Base-by-base conservation (phyloP, 768 basidiomycete genomes). In the Leucocoprinus leucothites region DNA sequence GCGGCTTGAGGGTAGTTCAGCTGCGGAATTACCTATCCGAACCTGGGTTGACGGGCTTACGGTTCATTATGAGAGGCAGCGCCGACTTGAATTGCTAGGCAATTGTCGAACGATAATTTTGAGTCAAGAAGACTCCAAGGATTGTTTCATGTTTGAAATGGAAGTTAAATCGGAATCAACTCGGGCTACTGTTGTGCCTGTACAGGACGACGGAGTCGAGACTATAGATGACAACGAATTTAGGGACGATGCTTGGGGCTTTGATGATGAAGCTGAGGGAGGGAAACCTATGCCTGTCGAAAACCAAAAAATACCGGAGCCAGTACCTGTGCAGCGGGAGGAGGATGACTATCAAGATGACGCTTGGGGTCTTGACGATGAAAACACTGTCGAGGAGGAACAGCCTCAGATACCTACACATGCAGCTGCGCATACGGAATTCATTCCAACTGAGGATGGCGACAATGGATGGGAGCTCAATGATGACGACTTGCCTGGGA, bases 11-110 rank as follows among this genome's bases (percentile, higher is more conserved):
- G 77, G 78, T 13, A 78, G 75, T 51, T 77, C 75, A 19, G 53
- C 60, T 11, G 69, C 70, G 4, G 82, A 85, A 43, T 72, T 72
- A 22, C 71, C 83, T 6, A 80, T 95, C 53, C 79, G 81, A 62
- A 62, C 69, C 5, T 96, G 94, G 90, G 80, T 79, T 3, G 78
- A 85, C 47, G 79, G 82, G 3, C 76, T 91, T 9, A 79, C 82
- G 16, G 70, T 76, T 2, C 89, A 92, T 67, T 96, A 94, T 66
- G 93, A 94, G 66, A 82, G 83, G 57, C 82, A 86, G 61, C 70
- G 92, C 61, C 78, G 93, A 13, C 70, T 80, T 31, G 73, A 75
- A 49, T 81, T 94, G 43, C 74, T 93, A 5, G 84, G 89, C 40
- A 68, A 69, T n/a, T 78, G 82, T 13, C 75, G 92, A 53, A 62